Evolutionary conservation across 805 yeast species (phyloP).

Genomic region (Tetrapisispora arboricola): DNA sequence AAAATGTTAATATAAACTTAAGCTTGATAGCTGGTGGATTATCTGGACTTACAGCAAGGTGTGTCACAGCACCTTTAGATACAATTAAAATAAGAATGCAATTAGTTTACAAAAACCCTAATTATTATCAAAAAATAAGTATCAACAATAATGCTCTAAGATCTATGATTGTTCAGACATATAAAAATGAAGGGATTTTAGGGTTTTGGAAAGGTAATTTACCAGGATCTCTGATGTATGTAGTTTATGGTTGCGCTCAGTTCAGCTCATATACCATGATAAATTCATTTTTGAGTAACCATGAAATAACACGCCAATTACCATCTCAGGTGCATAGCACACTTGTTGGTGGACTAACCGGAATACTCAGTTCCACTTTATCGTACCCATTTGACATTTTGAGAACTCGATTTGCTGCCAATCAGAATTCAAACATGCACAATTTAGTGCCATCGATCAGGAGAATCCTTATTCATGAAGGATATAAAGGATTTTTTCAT

Average conservation of each 20-base stretch:
- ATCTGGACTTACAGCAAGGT: conserved; percentile 51
- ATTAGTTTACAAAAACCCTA: conserved; percentile 9
- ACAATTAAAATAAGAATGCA: conserved; percentile 27
- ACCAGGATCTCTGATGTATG: conserved; percentile 81
- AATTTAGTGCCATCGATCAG: conserved; percentile 20
- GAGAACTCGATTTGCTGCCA: conserved; percentile 77
- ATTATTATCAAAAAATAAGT: not conserved
- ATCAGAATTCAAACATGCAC: conserved; percentile 25
- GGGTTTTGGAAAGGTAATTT: conserved; percentile 96
- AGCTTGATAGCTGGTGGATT: conserved; percentile 61
- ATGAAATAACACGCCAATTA: conserved; percentile 4
- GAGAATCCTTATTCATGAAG: conserved; percentile 32
- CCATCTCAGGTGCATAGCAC: conserved; percentile 29
- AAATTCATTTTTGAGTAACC: conserved; percentile 31
- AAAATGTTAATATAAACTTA: conserved; percentile 40
- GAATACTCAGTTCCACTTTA: conserved; percentile 54
- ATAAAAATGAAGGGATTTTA: conserved; percentile 52
- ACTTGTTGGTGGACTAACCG: conserved; percentile 68
- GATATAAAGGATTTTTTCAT: conserved; percentile 37
- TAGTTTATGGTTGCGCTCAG: conserved; percentile 77
- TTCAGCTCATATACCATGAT: conserved; percentile 59
- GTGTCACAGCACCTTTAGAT: conserved; percentile 31
- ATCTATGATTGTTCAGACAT: conserved; percentile 35
- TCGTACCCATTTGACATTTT: conserved; percentile 91
- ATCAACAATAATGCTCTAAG: not conserved